phyloP scores from a whole-genome alignment of 441 rosid species.

The Gossypium schwendimanii region DNA sequence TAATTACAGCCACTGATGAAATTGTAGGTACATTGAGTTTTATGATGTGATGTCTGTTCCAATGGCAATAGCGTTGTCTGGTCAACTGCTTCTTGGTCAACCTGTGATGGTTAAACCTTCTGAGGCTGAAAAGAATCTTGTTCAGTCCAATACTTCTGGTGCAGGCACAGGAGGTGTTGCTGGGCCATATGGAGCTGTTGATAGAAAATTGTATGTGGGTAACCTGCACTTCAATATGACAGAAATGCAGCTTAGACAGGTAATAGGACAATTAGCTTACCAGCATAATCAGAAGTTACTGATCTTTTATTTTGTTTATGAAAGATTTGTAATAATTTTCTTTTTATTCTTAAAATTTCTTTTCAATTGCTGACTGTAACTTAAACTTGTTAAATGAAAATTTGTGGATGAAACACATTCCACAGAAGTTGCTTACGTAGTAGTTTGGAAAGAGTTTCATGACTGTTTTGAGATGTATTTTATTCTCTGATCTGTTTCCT shows the following conservation, averaged over 20 bases:
- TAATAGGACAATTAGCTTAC: conserved; percentile 17
- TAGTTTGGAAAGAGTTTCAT: not conserved
- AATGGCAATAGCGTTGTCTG: conserved; percentile 85
- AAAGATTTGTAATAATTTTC: not conserved
- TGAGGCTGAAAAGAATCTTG: conserved; percentile 94
- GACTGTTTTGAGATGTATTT: not conserved
- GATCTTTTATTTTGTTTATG: conserved; percentile 12
- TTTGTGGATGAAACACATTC: not conserved
- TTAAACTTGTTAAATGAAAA: not conserved
- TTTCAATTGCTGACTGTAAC: not conserved
- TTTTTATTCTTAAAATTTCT: not conserved
- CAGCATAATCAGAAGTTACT: not conserved
- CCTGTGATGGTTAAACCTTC: conserved; percentile 97
- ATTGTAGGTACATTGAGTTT: conserved; percentile 86
- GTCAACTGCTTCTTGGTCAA: conserved; percentile 78
- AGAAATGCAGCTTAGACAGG: conserved; percentile 88
- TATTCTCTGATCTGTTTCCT: not conserved
- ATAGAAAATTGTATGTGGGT: conserved; percentile 89
- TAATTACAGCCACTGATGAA: conserved; percentile 22
- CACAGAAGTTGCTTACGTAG: not conserved
- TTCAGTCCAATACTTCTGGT: conserved; percentile 56
- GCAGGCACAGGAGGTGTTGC: conserved; percentile 43
- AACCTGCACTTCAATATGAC: conserved; percentile 89
- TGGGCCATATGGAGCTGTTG: conserved; percentile 72
- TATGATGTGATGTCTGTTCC: conserved; percentile 90